phyloP scores from a whole-genome alignment of 441 rosid species.

The Erodium texanum region DNA sequence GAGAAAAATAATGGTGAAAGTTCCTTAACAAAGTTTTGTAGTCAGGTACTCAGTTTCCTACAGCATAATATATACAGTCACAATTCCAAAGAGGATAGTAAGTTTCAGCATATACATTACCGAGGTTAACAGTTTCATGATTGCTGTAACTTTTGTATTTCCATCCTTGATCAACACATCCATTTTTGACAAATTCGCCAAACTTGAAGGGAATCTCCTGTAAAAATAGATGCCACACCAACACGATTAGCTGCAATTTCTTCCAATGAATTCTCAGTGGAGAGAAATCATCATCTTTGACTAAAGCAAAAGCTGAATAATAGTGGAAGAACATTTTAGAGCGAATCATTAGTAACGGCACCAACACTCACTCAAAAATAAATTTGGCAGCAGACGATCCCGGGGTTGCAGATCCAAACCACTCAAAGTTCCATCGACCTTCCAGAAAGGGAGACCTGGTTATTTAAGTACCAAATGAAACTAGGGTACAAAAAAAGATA shows the following conservation, averaged over 20 bases:
- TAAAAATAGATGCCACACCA: constrained; percentile 17
- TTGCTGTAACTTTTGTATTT: constrained; percentile 46
- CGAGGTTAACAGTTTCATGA: constrained; percentile 55
- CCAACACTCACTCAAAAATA: constrained; percentile 48
- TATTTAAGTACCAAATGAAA: constrained; percentile 42
- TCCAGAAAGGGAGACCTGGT: constrained; percentile 83
- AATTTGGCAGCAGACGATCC: constrained; percentile 62
- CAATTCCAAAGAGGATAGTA: not conserved
- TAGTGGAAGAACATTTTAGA: not conserved
- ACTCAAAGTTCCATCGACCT: constrained; percentile 84
- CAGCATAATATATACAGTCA: not conserved
- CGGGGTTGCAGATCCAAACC: constrained; percentile 76
- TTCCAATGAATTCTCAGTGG: constrained; percentile 5
- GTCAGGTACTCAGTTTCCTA: not conserved
- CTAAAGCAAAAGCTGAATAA: constrained; percentile 3
- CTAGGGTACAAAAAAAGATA: constrained; percentile 9
- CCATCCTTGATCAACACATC: constrained; percentile 62
- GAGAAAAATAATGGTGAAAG: not conserved
- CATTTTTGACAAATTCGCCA: constrained; percentile 66
- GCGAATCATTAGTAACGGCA: constrained; percentile 9
- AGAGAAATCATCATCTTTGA: constrained; percentile 1
- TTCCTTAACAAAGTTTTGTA: not conserved
- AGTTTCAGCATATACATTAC: constrained; percentile 27
- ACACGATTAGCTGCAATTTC: constrained; percentile 9
- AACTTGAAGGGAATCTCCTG: constrained; percentile 69